phyloP scores from a whole-genome alignment of 2,329 filamentous ascomycete species.

The Alternaria sp. region DNA sequence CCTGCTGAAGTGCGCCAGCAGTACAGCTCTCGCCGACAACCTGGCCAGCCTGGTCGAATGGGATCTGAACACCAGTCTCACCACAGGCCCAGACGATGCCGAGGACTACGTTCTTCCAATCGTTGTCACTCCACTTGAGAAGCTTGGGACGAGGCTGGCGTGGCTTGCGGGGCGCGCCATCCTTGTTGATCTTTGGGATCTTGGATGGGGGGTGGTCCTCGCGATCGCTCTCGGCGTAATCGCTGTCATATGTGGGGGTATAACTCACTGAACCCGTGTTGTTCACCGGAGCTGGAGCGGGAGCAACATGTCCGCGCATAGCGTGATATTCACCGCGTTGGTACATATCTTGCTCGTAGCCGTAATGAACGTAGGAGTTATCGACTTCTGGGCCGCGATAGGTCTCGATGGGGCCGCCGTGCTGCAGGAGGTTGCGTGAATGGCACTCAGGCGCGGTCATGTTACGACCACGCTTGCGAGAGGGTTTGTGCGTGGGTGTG shows the following conservation, averaged over 20 bases:
- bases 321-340: background rate
- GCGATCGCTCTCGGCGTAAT: slow-evolving; percentile 20
- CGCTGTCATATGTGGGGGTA: slow-evolving; percentile 13
- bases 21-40: slow-evolving; percentile 31
- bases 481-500: background rate
- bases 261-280: slow-evolving; percentile 15
- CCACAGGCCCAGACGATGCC: slow-evolving; percentile 42
- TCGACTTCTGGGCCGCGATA: background rate
- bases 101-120: slow-evolving; percentile 36
- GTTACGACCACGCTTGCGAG: background rate
- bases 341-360: background rate
- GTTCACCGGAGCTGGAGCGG: background rate
- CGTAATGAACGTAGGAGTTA: background rate
- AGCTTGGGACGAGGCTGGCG: slow-evolving; percentile 38
- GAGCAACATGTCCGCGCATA: background rate
- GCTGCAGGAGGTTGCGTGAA: background rate
- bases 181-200: slow-evolving; percentile 34
- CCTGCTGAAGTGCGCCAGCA: slow-evolving; percentile 41
- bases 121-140: slow-evolving; percentile 38
- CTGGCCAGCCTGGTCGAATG: slow-evolving; percentile 38
- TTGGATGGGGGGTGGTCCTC: slow-evolving; percentile 19
- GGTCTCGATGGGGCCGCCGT: background rate
- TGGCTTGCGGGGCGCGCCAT: slow-evolving; percentile 36
- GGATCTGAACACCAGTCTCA: slow-evolving; percentile 34
- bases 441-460: background rate